Conservation (phyloP, 345 rosid genomes). For the Acer campestre region DNA sequence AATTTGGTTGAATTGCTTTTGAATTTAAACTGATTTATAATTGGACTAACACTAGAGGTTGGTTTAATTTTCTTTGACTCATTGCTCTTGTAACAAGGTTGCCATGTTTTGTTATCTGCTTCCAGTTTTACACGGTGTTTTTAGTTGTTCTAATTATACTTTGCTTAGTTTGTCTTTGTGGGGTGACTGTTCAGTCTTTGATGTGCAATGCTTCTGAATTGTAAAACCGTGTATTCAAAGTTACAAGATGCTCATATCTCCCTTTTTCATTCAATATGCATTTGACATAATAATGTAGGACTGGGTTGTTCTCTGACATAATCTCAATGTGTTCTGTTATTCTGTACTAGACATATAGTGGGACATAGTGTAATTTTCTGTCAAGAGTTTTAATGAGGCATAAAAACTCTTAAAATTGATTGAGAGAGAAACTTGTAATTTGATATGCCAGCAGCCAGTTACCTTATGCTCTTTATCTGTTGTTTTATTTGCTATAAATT, state of each 20-base stretch:
- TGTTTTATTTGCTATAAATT: background rate
- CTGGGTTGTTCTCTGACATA: background rate
- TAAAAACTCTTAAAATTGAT: background rate
- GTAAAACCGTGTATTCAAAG: background rate
- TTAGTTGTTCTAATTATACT: no score
- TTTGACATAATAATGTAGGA: no score
- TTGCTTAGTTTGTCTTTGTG: background rate
- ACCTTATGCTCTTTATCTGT: background rate
- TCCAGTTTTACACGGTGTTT: no score
- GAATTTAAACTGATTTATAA: background rate
- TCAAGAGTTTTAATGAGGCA: background rate
- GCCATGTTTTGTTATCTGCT: no score
- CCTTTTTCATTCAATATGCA: background rate
- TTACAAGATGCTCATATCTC: background rate
- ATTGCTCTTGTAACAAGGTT: no score
- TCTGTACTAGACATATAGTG: background rate
- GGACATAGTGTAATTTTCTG: background rate
- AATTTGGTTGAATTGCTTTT: background rate
- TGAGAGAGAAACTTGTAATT: background rate
- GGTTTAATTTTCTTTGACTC: no score
- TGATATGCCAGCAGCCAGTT: background rate
- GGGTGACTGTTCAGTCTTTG: background rate
- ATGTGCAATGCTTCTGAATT: background rate
- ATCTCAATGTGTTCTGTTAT: background rate
- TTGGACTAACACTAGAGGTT: no score